Evolutionary conservation across 192 early-diverging fungal genomes (phyloP).

Genomic region (Rhizoclosmatium sp.): DNA sequence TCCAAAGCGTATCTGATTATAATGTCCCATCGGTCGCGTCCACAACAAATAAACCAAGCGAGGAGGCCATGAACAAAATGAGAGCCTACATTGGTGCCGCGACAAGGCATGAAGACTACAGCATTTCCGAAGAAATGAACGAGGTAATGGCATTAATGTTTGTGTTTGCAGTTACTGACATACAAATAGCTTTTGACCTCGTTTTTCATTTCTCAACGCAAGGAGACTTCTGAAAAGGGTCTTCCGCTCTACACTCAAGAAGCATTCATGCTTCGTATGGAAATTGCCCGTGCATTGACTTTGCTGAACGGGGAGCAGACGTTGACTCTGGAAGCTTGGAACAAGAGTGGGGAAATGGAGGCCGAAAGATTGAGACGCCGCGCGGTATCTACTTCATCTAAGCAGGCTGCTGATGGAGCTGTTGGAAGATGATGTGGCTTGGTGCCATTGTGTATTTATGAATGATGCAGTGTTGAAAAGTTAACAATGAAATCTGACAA

Average conservation of each 20-base stretch:
- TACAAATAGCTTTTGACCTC: conserved; percentile 13
- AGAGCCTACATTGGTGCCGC: conserved; percentile 12
- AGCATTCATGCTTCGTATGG: conserved; percentile 32
- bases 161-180: neutral
- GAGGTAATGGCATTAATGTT: neutral
- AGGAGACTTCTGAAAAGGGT: conserved; percentile 12
- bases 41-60: neutral
- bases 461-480: neutral
- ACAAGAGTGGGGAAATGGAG: conserved; percentile 38
- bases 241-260: conserved; percentile 27
- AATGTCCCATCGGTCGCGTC: neutral
- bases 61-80: conserved; percentile 6
- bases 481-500: neutral
- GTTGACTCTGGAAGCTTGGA: conserved; percentile 30
- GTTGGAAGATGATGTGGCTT: neutral
- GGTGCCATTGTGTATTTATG: neutral
- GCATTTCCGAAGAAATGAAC: conserved; percentile 33
- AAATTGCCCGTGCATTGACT: conserved; percentile 28
- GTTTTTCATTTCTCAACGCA: conserved; percentile 13
- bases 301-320: conserved; percentile 9
- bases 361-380: neutral
- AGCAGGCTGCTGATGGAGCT: neutral
- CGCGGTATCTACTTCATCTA: neutral
- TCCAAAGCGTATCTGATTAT: neutral
- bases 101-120: neutral